Evolutionary conservation across 1,284 basidiomycete genomes (phyloP).

Genomic region (Leccinum cinnamomeum): DNA sequence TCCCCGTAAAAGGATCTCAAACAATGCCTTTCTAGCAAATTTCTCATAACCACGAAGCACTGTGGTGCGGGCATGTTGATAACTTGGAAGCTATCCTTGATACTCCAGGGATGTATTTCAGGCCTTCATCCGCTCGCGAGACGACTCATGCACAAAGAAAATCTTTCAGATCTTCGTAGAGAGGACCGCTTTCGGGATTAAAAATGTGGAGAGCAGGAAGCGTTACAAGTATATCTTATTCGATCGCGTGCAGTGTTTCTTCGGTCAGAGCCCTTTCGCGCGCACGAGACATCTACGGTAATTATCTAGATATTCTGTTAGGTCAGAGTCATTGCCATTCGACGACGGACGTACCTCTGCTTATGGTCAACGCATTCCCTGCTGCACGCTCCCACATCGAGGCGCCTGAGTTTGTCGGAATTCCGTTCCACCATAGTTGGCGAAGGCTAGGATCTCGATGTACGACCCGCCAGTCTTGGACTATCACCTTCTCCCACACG

Average conservation of each 20-base stretch:
- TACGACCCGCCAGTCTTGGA: slow-evolving; percentile 83
- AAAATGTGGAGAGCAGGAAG: slow-evolving; percentile 92
- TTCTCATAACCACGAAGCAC: slow-evolving; percentile 86
- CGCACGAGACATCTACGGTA: slow-evolving; percentile 74
- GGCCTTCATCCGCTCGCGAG: slow-evolving; percentile 82
- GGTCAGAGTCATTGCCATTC: not conserved
- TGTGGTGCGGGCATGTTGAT: slow-evolving; percentile 80
- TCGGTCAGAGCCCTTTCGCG: slow-evolving; percentile 67
- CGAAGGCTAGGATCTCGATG: slow-evolving; percentile 63
- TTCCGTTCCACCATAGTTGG: slow-evolving; percentile 89
- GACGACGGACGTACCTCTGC: slow-evolving; percentile 56
- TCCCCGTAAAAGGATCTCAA: slow-evolving; percentile 85
- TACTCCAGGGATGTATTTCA: slow-evolving; percentile 72
- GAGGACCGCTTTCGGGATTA: slow-evolving; percentile 70
- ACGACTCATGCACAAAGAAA: slow-evolving; percentile 92
- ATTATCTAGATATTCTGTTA: slow-evolving; percentile 47
- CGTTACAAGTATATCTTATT: slow-evolving; percentile 78
- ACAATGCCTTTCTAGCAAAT: slow-evolving; percentile 85
- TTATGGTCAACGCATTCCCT: slow-evolving; percentile 56
- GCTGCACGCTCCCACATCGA: slow-evolving; percentile 86
- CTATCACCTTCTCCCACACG: slow-evolving; percentile 77
- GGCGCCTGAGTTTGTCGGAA: slow-evolving; percentile 84
- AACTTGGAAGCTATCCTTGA: slow-evolving; percentile 80
- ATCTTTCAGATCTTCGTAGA: slow-evolving; percentile 86
- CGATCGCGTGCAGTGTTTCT: slow-evolving; percentile 67